These are phyloP conservation scores for Carex littledalei DNA, from an alignment of 176 grass and related monocot genomes.

Conservation along the genomic window DNA sequence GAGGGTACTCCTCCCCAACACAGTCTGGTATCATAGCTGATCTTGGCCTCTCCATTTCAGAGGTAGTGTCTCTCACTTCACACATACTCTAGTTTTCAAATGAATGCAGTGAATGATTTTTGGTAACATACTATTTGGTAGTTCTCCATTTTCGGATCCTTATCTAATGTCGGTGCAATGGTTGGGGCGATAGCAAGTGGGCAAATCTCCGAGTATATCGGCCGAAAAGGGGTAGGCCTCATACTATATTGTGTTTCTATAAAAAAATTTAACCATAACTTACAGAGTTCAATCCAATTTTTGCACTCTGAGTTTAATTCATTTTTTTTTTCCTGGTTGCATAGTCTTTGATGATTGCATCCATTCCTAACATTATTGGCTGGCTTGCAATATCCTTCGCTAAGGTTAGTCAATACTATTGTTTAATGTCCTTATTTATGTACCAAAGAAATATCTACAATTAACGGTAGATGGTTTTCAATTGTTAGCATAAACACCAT, in stretches of 20 bases:
- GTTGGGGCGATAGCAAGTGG: constrained; percentile 86
- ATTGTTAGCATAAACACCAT: neutral
- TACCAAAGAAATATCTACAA: neutral
- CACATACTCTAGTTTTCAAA: neutral
- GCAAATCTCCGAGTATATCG: constrained; percentile 88
- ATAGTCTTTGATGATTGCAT: constrained; percentile 92
- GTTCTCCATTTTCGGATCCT: constrained; percentile 92
- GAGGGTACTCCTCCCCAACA: constrained; percentile 80
- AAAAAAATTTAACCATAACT: neutral
- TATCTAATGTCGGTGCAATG: constrained; percentile 95
- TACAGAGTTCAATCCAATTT: neutral
- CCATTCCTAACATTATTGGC: constrained; percentile 87
- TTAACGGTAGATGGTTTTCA: neutral
- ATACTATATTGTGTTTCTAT: neutral
- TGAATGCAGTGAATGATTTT: neutral
- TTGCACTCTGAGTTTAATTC: neutral
- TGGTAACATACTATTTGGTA: constrained; percentile 18
- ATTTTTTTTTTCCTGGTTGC: neutral
- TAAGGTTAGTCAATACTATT: constrained; percentile 39
- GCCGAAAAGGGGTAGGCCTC: constrained; percentile 71
- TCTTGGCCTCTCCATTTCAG: constrained; percentile 73
- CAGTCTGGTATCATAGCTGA: constrained; percentile 69
- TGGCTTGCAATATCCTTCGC: constrained; percentile 96
- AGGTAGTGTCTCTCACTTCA: constrained; percentile 25
- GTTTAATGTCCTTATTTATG: neutral